phyloP scores from a whole-genome alignment of 768 basidiomycete species.

The Suillus plorans region DNA sequence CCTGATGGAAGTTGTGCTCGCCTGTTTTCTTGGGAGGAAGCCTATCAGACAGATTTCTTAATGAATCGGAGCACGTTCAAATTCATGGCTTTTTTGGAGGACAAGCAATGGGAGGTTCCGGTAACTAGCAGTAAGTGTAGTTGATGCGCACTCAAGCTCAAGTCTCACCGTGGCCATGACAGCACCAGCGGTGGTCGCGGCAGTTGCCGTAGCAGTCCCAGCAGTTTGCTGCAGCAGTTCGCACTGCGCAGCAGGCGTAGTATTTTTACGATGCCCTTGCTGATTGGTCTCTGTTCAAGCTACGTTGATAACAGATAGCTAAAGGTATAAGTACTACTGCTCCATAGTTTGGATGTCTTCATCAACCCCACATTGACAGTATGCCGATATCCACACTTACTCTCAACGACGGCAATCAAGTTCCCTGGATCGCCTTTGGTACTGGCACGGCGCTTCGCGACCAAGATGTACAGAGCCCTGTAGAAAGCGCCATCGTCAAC shows the following conservation, averaged over 20 bases:
- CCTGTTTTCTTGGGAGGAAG: not conserved
- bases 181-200: too few relatives aligned
- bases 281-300: not conserved
- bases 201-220: too few relatives aligned
- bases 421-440: conserved; percentile 40
- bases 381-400: conserved; percentile 27
- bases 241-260: too few relatives aligned
- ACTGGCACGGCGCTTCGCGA: conserved; percentile 25
- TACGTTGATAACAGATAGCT: not conserved
- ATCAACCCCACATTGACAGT: not conserved
- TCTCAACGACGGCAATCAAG: conserved; percentile 37
- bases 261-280: not conserved
- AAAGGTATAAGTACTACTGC: not conserved
- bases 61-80: not conserved
- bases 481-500: conserved; percentile 28
- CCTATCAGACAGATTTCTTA: not conserved
- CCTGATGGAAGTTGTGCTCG: not conserved
- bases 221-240: too few relatives aligned
- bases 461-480: conserved; percentile 24
- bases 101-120: too few relatives aligned
- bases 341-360: not conserved
- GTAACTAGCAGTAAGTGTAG: too few relatives aligned
- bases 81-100: too few relatives aligned
- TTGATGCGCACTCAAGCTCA: too few relatives aligned
- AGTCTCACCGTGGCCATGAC: too few relatives aligned